Evolutionary conservation across 176 grass and related monocot species (phyloP), one percentile per base, ranked within the genome.

Genomic region (Lolium multiflorum): DNA sequence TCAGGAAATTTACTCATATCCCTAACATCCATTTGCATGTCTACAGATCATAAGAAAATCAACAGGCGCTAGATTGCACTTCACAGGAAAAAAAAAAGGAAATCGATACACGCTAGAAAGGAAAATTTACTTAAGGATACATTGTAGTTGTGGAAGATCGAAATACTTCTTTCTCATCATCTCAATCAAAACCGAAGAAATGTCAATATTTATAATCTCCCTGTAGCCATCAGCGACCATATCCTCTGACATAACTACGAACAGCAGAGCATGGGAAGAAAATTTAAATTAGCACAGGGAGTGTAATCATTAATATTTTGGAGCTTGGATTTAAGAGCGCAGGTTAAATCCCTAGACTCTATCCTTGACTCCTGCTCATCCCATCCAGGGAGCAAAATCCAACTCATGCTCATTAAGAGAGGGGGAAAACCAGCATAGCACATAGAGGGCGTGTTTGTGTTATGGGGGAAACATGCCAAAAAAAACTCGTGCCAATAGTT

Each of bases 11-110:
- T 84, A 88, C 87, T 90, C 94, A 99, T 99, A 78, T 96, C 92
- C 74, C 97, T 88, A 76, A 92, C 97, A 96, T 99, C 97, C 94
- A 99, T 93, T 89, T 92, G 90, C 92, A 96, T 87, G 86, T 99
- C 97, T 99, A 60, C 70, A 52, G 37, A 35, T 54, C 72, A 91
- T 85, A 89, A 89, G 91, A 78, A 87, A 59, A 88, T 47, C 76
- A 90, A 87, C 21, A 5, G 41, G 18, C 3, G 2, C 39, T 31
- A 87, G 28, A 68, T 41, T 76, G 11, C 59, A 77, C 16, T 31
- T 79, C 52, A 4, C 1, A 24, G n/a, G n/a, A n/a, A n/a, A 55
- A 21, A 78, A 70, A 25, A 74, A 41, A 7, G 41, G 60, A 20
- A 62, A 62, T 46, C 17, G 8, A 8, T 15, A 55, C 20, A 61